Evolutionary conservation across 2,329 filamentous ascomycete species (phyloP), one percentile per base, ranked within the genome.

Genomic region (Epichloe bromicola): DNA sequence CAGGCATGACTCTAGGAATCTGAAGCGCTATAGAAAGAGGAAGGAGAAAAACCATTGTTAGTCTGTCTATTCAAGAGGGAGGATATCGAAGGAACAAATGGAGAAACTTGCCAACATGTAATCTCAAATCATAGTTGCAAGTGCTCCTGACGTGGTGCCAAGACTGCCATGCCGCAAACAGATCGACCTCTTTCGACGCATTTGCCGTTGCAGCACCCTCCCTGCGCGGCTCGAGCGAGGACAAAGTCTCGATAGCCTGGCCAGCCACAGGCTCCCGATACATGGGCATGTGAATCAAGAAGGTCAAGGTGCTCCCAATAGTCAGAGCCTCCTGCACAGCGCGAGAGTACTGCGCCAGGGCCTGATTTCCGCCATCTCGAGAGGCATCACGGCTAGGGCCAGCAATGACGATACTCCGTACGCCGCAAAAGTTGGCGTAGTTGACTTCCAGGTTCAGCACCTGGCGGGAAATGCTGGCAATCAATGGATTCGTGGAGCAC

Each of bases 401-500:
- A 2, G 85, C 82, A 33, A 98, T 74, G 48, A 97, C 73, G 53
- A 97, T 75, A 66, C 86, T 94, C 51, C 83, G 82, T 46, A 93
- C 78, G 37, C 94, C 94, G 62, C 89, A 96, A 69, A 97, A 98
- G 55, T 88, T 90, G 56, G 94, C 93, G 69, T 96, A 98, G 46
- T 88, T 86, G 46, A 97, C 78, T 65, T 98, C 93, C 39, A 95
- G 76, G 63, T 89, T 89, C 56, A 98, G 74, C 6, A 95, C 86
- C 68, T 96, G 91, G 43, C 87, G 82, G 37, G 91, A 96, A 53
- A 97, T 77, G 64, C 86, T 87, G 7, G 88, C 82, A 55, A 97
- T 83, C 55, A 91, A 68, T 6, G 89, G 86, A 65, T 96, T 85
- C 1, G 82, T 70, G 2, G 90, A 95, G 60, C 83, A 85, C 12